Evolutionary conservation across 768 basidiomycete species (phyloP), one percentile per base, ranked within the genome.

Genomic region (Boletellus ananas): DNA sequence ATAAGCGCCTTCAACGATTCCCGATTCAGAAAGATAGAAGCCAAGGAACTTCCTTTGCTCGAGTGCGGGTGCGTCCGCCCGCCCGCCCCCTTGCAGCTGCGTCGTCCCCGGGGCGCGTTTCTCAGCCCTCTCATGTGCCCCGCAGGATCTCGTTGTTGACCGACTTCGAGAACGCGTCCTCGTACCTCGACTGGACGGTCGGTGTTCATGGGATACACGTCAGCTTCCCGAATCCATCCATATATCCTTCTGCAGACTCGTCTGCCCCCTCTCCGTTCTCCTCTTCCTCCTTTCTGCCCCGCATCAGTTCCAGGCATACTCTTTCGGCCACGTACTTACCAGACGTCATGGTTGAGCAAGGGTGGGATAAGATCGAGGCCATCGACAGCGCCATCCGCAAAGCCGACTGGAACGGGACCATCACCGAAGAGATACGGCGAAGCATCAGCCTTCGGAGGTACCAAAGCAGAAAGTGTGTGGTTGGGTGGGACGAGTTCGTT

Each of bases 181-280:
- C 84, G 31, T 94, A 95, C 63, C 81, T 96, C 48, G 93, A 94
- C 72, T 99, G 95, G 95, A 86, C 83, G 3, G 68, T 95, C 60
- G 95, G 94, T 46, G 78, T 80, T 1, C 96, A 99, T 70, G 96
- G 96, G 42, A 93, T 98, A 65, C 78, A 86, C 62, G 85, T 99
- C 50, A 78, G 81, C 10, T 94, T 99, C 70, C 80, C 85, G 34
- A 89, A 93, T 61, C 91, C 91, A 1, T 78, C 83, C 17, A 66
- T 81, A 51, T 75, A 83, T 55, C 69, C 71, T 6, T 57, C 70
- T 31, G 53, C 77, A 36, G 60, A 71, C 2, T 74, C 79, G 13
- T 76, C 81, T 61, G 70, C 84, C 1, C 84, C 89, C 13, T 87
- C 88, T 3, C 88, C 85, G 9, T 74, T 81, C 44, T 84, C 87